Percentiles rank a stretch among this genome's conserved stretches.
These are phyloP conservation scores for Zopfochytrium polystomum DNA, from an alignment of 371 early-diverging fungal species.

Conservation along the genomic window DNA sequence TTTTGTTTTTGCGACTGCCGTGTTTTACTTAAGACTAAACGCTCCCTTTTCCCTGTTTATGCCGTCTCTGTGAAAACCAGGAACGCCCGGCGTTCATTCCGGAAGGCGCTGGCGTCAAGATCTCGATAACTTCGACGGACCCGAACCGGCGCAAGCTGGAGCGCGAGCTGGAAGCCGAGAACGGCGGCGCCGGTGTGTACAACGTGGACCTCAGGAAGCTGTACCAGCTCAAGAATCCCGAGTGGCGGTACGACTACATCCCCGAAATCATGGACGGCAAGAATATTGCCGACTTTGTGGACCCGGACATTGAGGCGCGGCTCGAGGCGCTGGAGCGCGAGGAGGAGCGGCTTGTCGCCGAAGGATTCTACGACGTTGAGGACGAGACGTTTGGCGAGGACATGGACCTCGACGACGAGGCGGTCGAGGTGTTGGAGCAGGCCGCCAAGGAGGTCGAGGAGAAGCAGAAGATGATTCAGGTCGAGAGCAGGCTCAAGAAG, in stretches of 20 bases:
- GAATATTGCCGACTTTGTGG: constrained; percentile 99
- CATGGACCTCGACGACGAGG: constrained; percentile 59
- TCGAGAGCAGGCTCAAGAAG: constrained; percentile 68
- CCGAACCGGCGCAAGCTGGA: constrained; percentile 81
- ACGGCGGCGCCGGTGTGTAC: constrained; percentile 96
- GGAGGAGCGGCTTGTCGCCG: constrained; percentile 87
- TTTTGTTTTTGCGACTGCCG: background rate
- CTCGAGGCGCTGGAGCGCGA: constrained; percentile 95
- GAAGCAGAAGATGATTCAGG: constrained; percentile 77
- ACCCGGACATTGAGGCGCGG: constrained; percentile 95
- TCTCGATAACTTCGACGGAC: constrained; percentile 77
- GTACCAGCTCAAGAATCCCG: constrained; percentile 78
- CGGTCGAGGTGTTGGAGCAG: constrained; percentile 66
- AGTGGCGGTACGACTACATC: constrained; percentile 97
- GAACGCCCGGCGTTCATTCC: constrained; percentile 87
- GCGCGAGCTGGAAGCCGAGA: constrained; percentile 83
- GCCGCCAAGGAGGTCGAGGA: constrained; percentile 81
- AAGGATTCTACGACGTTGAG: constrained; percentile 90
- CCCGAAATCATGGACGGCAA: constrained; percentile 99
- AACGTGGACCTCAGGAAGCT: constrained; percentile 83
- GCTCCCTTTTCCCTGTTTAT: background rate
- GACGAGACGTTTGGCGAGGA: constrained; percentile 64
- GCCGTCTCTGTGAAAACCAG: background rate
- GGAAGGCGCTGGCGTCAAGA: constrained; percentile 60
- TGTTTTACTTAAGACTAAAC: background rate